A percentile compares a stretch with the other conserved stretches of the same genome.
These are phyloP conservation scores for Patellifolia procumbens DNA, from an alignment of 179 eudicot genomes.

Conservation along the genomic window DNA sequence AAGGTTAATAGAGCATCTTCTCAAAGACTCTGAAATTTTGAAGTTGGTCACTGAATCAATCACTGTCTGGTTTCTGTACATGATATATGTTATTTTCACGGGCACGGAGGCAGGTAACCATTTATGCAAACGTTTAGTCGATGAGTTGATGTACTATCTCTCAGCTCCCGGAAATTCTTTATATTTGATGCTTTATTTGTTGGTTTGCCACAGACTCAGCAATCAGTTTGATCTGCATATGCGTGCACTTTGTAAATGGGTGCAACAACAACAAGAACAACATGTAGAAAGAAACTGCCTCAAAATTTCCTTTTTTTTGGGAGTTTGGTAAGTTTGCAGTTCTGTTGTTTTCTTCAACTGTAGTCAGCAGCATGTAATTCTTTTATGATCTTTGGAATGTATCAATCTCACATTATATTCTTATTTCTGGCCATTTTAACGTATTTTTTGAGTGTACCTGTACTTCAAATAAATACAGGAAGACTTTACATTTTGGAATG, in stretches of 20 bases:
- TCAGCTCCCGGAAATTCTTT: neutral
- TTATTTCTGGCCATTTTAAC: neutral
- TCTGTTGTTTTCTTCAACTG: neutral
- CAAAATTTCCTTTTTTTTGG: neutral
- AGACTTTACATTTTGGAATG: no score
- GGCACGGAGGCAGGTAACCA: neutral
- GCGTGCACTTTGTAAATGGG: neutral
- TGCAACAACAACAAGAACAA: neutral
- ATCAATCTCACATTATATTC: neutral
- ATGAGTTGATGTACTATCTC: neutral
- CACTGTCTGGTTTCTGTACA: conserved; percentile 6
- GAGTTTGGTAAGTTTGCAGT: neutral
- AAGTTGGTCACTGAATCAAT: neutral
- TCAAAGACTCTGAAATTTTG: conserved; percentile 12
- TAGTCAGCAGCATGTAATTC: neutral
- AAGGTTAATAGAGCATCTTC: conserved; percentile 9
- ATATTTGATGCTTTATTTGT: neutral
- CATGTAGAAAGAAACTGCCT: neutral
- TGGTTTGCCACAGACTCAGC: neutral
- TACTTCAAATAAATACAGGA: no score
- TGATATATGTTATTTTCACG: neutral
- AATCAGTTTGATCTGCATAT: neutral
- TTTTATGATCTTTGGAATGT: neutral
- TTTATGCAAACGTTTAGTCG: neutral
- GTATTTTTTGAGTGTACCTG: neutral